A percentile compares a stretch with the other conserved stretches of the same genome.
Evolutionary conservation across 495 filamentous ascomycete species (phyloP).

Genomic region (Tuber melanosporum): DNA sequence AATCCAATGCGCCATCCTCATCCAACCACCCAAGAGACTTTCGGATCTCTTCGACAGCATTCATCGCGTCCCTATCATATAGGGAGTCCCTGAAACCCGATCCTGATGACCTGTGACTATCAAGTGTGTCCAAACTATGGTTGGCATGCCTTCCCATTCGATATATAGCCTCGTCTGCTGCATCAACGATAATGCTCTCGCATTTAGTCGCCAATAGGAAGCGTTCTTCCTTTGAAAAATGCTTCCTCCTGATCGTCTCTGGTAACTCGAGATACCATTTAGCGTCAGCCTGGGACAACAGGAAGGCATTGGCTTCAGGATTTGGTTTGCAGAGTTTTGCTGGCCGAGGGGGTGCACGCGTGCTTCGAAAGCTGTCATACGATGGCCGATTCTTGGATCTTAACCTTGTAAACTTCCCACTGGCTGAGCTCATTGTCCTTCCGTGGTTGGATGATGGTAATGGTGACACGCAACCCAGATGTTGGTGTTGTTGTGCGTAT

Average conservation of each 20-base stretch:
- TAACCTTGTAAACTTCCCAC: constrained; percentile 43
- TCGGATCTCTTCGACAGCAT: constrained; percentile 53
- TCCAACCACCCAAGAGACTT: constrained; percentile 76
- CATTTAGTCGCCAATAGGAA: constrained; percentile 52
- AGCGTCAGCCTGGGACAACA: constrained; percentile 54
- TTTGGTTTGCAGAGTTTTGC: constrained; percentile 25
- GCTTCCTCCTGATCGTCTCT: constrained; percentile 61
- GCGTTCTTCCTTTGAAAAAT: constrained; percentile 70
- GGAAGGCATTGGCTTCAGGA: constrained; percentile 40
- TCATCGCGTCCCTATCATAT: constrained; percentile 38
- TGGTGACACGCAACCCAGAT: constrained; percentile 26
- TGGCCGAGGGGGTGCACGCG: constrained; percentile 35
- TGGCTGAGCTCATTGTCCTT: constrained; percentile 46
- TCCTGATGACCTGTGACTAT: constrained; percentile 24
- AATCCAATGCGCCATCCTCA: constrained; percentile 66
- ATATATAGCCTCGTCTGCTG: constrained; percentile 61
- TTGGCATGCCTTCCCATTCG: constrained; percentile 43
- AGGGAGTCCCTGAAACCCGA: constrained; percentile 43
- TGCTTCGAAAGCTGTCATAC: constrained; percentile 46
- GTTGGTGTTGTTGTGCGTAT: constrained; percentile 51
- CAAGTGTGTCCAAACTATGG: constrained; percentile 26
- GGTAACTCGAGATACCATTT: constrained; percentile 66
- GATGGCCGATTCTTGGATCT: constrained; percentile 41
- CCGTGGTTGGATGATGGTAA: constrained; percentile 44
- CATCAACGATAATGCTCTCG: constrained; percentile 60